Percentiles rank a stretch among this genome's conserved stretches.
Conservation (phyloP, 768 basidiomycete genomes). For the Calocybe gangraenosa region DNA sequence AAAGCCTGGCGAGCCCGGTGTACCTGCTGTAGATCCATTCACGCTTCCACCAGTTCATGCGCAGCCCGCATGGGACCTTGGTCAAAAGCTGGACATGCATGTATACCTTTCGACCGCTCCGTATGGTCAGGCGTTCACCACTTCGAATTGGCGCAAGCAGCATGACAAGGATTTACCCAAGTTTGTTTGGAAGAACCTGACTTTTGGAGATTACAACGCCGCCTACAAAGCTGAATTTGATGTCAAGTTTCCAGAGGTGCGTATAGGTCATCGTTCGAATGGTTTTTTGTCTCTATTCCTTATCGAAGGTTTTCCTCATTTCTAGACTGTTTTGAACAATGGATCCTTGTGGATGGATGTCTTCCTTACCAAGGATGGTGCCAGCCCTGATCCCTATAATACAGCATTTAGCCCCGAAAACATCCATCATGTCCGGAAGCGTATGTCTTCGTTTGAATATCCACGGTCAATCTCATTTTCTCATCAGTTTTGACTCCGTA, state of each 20-base stretch:
- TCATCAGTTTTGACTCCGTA: slow-evolving; percentile 81
- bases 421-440: slow-evolving; percentile 71
- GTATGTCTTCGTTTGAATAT: slow-evolving; percentile 37
- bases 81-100: slow-evolving; percentile 62
- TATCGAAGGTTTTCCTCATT: not conserved
- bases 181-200: slow-evolving; percentile 76
- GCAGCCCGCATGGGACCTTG: slow-evolving; percentile 56
- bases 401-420: slow-evolving; percentile 46
- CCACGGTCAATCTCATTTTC: not conserved
- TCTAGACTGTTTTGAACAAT: slow-evolving; percentile 71
- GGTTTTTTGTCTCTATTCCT: not conserved
- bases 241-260: slow-evolving; percentile 66
- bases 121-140: slow-evolving; percentile 53
- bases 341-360: slow-evolving; percentile 83
- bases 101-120: slow-evolving; percentile 70
- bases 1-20: slow-evolving; percentile 12
- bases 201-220: slow-evolving; percentile 74
- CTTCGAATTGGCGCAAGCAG: slow-evolving; percentile 39
- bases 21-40: slow-evolving; percentile 40
- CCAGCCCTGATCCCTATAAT: slow-evolving; percentile 60
- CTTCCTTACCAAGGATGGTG: slow-evolving; percentile 63
- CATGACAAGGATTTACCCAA: slow-evolving; percentile 53
- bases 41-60: slow-evolving; percentile 52
- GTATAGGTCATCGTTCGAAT: slow-evolving; percentile 13
- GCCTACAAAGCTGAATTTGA: slow-evolving; percentile 50